Base-by-base conservation (phyloP, 768 basidiomycete species). In the Hortiboletus flavorubellus region DNA sequence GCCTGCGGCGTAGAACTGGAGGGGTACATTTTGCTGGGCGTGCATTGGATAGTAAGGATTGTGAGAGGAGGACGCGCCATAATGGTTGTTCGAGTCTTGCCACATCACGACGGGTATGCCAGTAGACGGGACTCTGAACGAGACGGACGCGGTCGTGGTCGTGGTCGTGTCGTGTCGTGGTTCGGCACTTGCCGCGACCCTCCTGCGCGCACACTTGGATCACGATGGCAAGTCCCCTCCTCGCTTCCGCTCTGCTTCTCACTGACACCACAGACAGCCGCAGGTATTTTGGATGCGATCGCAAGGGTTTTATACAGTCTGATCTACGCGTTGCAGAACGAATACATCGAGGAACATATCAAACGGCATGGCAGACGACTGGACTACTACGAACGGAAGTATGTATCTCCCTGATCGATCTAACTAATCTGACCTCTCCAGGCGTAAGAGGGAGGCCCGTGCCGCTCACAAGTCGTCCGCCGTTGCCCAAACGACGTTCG, bases 291-390 rank as follows among this genome's bases (percentile, higher is more conserved):
- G 3, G 33, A 33, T 16, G 29, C 14, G 6, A 48, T 53, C 55
- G 5, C n/a, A 29, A 26, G 14, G 31, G n/a, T 30, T 34, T 26
- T 8, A 35, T n/a, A 30, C 10, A 39, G 2, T 43, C 64, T 69
- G 51, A 65, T 46, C 14, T 5, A 23, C 23, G 14, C 26, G 14
- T 54, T 55, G 53, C 60, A 99, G 92, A 98, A 98, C 80, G 95
- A 98, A 72, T 98, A 98, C 73, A 98, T 99, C 73, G 96, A 98
- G 73, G 96, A 99, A 78, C 90, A 92, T 68, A 95, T 98, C 73
- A 94, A 93, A 76, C 87, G 93, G 50, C 91, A 98, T 83, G 96
- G 96, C 69, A 84, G 94, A 62, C 85, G 94, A 68, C 77, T 98
- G 78, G 95, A 99, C 78, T 85, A 96, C 73, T 94, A 89, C 73